Percentiles rank a stretch among this genome's conserved stretches.
Conservation (phyloP, 768 basidiomycete genomes). For the Xerocomellus amylosporus region DNA sequence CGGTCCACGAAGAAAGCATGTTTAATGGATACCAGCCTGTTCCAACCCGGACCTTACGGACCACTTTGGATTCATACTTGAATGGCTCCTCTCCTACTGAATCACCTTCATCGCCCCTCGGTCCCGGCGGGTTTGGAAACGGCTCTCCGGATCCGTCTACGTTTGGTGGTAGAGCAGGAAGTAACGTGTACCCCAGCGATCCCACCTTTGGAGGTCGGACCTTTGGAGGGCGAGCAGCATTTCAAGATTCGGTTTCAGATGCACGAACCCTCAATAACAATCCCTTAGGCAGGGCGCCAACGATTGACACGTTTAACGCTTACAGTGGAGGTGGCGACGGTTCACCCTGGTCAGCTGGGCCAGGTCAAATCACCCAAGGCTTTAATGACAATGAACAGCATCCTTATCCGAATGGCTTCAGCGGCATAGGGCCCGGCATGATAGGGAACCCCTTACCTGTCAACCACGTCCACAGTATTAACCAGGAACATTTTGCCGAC, state of each 20-base stretch:
- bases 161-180: constrained; percentile 48
- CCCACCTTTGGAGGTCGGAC: constrained; percentile 34
- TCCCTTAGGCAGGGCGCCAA: constrained; percentile 30
- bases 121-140: constrained; percentile 59
- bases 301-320: constrained; percentile 39
- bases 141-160: constrained; percentile 66
- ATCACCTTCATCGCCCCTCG: constrained; percentile 72
- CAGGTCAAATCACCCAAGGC: constrained; percentile 21
- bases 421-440: constrained; percentile 16
- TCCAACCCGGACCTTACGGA: constrained; percentile 57
- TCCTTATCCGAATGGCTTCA: constrained; percentile 28
- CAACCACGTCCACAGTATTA: constrained; percentile 21
- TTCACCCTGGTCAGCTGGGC: constrained; percentile 36
- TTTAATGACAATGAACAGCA: constrained; percentile 22
- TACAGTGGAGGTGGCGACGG: constrained; percentile 32
- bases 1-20: constrained; percentile 35
- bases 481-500: constrained; percentile 29
- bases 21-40: constrained; percentile 63
- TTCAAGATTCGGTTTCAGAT: constrained; percentile 43
- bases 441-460: constrained; percentile 18
- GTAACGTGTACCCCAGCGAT: constrained; percentile 38
- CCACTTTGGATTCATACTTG: constrained; percentile 64
- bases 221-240: constrained; percentile 35
- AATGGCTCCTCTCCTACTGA: constrained; percentile 56
- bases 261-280: constrained; percentile 36